Conservation (phyloP, 208 protist genomes). For the Trypanosoma rangeli region DNA sequence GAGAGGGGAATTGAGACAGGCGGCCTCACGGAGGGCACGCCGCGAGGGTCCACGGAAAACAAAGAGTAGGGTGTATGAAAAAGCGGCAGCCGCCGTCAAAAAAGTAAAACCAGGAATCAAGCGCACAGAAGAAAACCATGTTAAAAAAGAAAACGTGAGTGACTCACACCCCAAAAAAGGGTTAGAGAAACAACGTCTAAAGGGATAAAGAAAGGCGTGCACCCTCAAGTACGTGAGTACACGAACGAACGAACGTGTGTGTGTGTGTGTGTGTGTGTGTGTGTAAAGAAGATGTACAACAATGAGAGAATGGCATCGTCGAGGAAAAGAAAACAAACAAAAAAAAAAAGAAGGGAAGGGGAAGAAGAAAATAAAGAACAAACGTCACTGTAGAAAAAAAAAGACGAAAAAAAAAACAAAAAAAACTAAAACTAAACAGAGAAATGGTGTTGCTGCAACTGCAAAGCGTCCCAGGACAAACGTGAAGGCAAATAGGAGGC, state of each 20-base stretch:
- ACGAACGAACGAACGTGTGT: background rate
- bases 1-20: background rate
- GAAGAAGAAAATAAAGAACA: background rate
- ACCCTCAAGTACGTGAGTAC: background rate
- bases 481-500: background rate
- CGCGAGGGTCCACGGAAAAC: background rate
- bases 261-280: background rate
- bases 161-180: no score
- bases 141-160: background rate
- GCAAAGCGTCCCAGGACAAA: background rate
- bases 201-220: background rate
- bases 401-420: background rate
- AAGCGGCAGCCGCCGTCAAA: no score
- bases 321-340: background rate
- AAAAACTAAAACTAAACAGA: conserved; percentile 7
- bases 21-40: background rate
- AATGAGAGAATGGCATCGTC: background rate
- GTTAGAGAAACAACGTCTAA: background rate
- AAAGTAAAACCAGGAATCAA: background rate
- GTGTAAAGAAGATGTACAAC: background rate
- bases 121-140: background rate
- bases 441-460: background rate
- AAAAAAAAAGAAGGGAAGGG: background rate
- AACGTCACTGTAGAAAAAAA: background rate
- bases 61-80: background rate